Percentiles rank a stretch among this genome's conserved stretches.
Conservation (phyloP, 1,139 yeast species). For the Magnusiomyces paraingens region DNA sequence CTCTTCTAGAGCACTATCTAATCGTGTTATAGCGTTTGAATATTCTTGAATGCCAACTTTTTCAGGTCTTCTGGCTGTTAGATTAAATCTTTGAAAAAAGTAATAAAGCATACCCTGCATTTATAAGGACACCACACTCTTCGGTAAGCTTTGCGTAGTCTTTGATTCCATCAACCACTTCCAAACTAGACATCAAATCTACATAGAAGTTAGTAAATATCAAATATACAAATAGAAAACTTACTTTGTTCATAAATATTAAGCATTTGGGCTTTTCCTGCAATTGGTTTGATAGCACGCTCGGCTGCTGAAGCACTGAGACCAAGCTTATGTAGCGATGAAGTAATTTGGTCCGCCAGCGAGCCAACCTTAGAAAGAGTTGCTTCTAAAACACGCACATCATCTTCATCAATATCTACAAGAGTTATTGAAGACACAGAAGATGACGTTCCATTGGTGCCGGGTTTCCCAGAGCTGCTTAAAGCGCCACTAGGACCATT, state of each 20-base stretch:
- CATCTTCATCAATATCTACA: constrained; percentile 58
- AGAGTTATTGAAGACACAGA: no score
- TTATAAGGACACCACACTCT: constrained; percentile 23
- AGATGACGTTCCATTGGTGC: neutral
- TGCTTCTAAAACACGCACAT: constrained; percentile 73
- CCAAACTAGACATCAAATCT: constrained; percentile 49
- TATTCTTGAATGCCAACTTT: constrained; percentile 23
- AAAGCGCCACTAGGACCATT: no score
- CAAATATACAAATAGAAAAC: neutral
- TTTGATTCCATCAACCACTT: constrained; percentile 57
- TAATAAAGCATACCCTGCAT: constrained; percentile 14
- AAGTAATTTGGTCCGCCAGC: constrained; percentile 50
- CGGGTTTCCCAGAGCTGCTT: no score
- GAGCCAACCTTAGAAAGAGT: constrained; percentile 55
- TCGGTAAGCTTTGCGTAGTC: constrained; percentile 49
- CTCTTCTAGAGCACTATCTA: constrained; percentile 24
- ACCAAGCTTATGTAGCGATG: constrained; percentile 51
- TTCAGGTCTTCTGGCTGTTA: constrained; percentile 18
- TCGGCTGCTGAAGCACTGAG: constrained; percentile 57
- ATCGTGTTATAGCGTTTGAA: constrained; percentile 21
- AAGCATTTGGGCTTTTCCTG: constrained; percentile 54
- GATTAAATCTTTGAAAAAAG: neutral
- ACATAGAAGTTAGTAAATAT: neutral
- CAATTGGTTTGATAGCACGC: constrained; percentile 61
- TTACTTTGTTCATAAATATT: constrained; percentile 45